Evolutionary conservation across 306 rosid species (phyloP).

Genomic region (Oxytropis ochrocephala): DNA sequence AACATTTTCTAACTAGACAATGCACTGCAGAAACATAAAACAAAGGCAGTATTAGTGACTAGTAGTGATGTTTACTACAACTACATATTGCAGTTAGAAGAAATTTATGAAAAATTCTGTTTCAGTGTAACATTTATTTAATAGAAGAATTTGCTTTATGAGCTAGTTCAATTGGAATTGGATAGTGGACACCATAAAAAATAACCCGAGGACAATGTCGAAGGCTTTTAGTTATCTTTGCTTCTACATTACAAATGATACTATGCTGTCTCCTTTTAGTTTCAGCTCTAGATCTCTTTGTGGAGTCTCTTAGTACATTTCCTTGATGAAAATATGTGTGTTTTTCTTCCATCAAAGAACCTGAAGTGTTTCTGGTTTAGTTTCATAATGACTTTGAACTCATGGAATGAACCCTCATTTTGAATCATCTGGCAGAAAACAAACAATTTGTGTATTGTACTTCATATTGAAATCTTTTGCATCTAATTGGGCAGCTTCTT

Average conservation of each 20-base stretch:
- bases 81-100: neutral
- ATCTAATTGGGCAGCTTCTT: too few relatives aligned
- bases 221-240: neutral
- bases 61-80: too few relatives aligned
- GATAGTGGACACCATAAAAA: neutral
- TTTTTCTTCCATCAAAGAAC: neutral
- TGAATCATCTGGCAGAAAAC: neutral
- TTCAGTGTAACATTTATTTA: neutral
- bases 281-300: neutral
- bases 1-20: neutral
- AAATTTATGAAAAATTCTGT: neutral
- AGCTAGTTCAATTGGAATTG: constrained; percentile 10
- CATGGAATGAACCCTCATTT: neutral
- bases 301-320: neutral
- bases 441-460: neutral
- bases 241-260: neutral
- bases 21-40: neutral
- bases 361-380: neutral
- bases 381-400: neutral
- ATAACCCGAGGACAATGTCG: neutral
- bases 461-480: neutral
- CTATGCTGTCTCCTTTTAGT: neutral
- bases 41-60: neutral
- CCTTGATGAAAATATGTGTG: neutral
- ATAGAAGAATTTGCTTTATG: neutral